A percentile compares a stretch with the other conserved stretches of the same genome.
Evolutionary conservation across 1,284 basidiomycete species (phyloP).

Genomic region (Trametes hirsuta): DNA sequence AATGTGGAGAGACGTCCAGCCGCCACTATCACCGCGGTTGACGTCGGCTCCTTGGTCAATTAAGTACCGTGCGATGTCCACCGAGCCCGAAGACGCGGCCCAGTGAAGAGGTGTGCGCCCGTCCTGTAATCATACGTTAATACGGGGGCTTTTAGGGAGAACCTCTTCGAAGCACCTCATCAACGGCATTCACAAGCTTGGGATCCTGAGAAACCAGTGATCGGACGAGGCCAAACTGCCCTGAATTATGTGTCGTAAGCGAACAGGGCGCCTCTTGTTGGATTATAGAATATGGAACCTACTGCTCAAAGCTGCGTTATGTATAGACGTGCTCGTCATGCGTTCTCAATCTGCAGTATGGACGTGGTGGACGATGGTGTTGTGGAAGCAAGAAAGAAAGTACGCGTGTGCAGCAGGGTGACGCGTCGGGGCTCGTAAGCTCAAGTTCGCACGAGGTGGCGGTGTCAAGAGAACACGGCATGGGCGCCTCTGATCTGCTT

Average conservation of each 20-base stretch:
- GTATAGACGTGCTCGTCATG: constrained; percentile 17
- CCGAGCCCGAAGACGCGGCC: constrained; percentile 78
- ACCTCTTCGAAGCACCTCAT: constrained; percentile 53
- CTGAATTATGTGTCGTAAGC: constrained; percentile 41
- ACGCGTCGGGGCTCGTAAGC: constrained; percentile 12
- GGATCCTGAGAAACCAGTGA: constrained; percentile 73
- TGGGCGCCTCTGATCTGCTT: constrained; percentile 2
- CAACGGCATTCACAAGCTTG: constrained; percentile 65
- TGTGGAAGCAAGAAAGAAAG: not conserved
- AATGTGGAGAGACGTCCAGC: constrained; percentile 90
- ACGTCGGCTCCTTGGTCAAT: constrained; percentile 76
- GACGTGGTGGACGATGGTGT: not conserved
- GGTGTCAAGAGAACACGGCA: not conserved
- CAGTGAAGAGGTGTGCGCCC: constrained; percentile 89
- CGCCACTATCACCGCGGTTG: constrained; percentile 70
- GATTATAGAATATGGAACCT: not conserved
- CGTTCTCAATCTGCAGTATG: not conserved
- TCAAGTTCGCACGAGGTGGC: constrained; percentile 12
- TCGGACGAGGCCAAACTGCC: constrained; percentile 76
- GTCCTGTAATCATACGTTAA: constrained; percentile 55
- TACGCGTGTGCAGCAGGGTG: not conserved
- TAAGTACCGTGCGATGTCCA: constrained; percentile 74
- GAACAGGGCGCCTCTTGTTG: not conserved
- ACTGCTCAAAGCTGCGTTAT: constrained; percentile 19
- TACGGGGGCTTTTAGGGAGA: not conserved